phyloP scores from a whole-genome alignment of 2,329 filamentous ascomycete species.

The Tricladium varicosporioides region DNA sequence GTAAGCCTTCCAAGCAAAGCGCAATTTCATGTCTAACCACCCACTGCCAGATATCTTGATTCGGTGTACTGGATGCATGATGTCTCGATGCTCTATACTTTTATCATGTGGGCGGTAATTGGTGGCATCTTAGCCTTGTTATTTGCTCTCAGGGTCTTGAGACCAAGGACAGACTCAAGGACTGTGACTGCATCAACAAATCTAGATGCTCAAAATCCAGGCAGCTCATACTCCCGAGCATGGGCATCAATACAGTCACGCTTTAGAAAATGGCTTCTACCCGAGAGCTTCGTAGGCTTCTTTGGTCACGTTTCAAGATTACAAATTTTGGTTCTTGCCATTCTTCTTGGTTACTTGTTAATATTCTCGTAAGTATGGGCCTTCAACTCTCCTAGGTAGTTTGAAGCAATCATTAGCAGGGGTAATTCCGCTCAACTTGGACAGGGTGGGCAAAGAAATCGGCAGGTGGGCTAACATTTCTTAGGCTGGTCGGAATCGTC shows the following conservation, averaged over 20 bases:
- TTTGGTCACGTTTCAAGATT: slow-evolving; percentile 69
- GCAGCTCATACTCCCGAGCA: slow-evolving; percentile 25
- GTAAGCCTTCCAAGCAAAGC: too few relatives aligned
- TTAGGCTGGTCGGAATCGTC: slow-evolving; percentile 58
- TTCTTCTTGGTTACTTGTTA: slow-evolving; percentile 60
- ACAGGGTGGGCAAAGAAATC: too few relatives aligned
- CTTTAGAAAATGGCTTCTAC: slow-evolving; percentile 50
- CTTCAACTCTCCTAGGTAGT: not conserved
- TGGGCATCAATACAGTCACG: slow-evolving; percentile 15
- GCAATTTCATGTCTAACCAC: too few relatives aligned
- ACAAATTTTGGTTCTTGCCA: slow-evolving; percentile 60
- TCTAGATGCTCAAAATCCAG: slow-evolving; percentile 17
- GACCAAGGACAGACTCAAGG: slow-evolving; percentile 22
- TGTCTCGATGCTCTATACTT: slow-evolving; percentile 52
- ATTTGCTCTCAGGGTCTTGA: slow-evolving; percentile 33
- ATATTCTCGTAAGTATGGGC: slow-evolving; percentile 54
- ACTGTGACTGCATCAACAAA: slow-evolving; percentile 25
- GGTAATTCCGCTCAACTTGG: too few relatives aligned
- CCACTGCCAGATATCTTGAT: slow-evolving; percentile 45
- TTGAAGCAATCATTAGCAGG: too few relatives aligned
- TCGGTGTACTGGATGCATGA: slow-evolving; percentile 53
- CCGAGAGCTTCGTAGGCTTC: slow-evolving; percentile 53
- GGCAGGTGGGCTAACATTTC: slow-evolving; percentile 1
- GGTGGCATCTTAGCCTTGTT: slow-evolving; percentile 46
- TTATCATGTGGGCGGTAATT: slow-evolving; percentile 55